Evolutionary conservation across 2,329 filamentous ascomycete genomes (phyloP).

Genomic region (Fusarium phyllophilum): DNA sequence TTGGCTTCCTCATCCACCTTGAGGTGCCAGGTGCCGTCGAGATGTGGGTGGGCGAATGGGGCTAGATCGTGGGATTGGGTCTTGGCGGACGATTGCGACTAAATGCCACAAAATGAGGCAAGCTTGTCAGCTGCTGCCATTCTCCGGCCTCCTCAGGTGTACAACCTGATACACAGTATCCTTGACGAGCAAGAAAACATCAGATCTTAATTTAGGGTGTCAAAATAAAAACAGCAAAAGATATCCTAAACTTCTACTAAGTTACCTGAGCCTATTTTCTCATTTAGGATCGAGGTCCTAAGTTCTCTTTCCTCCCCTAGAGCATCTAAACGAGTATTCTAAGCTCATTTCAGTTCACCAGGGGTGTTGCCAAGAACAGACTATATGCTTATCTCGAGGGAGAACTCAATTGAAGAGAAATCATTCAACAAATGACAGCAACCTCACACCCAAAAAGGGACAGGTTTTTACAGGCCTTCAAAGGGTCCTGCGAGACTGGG

Average conservation of each 20-base stretch:
- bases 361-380: neutral
- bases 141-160: neutral
- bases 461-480: neutral
- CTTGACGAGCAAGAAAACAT: neutral
- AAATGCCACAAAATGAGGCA: constrained; percentile 36
- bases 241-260: neutral
- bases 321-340: neutral
- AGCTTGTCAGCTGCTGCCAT: constrained; percentile 12
- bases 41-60: constrained; percentile 22
- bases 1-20: constrained; percentile 22
- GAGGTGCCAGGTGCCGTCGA: neutral
- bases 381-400: neutral
- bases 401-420: neutral
- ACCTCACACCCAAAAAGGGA: neutral
- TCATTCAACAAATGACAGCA: neutral
- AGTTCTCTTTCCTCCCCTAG: neutral
- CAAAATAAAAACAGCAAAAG: neutral
- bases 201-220: neutral
- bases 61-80: constrained; percentile 20
- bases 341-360: constrained; percentile 5
- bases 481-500: too few species aligned
- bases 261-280: neutral
- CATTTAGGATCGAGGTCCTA: neutral
- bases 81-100: constrained; percentile 42
- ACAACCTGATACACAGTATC: neutral